Conservation (phyloP, 2,329 filamentous ascomycete species). For the Dactylellina drechsleri region DNA sequence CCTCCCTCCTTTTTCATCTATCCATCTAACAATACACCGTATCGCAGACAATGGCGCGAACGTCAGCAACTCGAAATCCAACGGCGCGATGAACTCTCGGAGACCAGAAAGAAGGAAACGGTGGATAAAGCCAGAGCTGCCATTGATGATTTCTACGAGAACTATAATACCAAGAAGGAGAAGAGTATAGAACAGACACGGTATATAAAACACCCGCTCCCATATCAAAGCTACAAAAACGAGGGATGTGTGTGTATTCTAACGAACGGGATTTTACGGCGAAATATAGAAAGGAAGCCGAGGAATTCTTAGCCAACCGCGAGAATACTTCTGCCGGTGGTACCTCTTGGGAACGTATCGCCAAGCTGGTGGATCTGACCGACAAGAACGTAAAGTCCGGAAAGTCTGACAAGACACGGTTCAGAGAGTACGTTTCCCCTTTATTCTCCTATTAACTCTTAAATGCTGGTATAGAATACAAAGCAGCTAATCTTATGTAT, state of each 20-base stretch:
- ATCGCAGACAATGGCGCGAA: constrained; percentile 81
- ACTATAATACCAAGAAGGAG: constrained; percentile 98
- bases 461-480: not conserved
- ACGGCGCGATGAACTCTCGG: constrained; percentile 85
- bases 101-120: constrained; percentile 82
- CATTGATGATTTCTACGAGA: constrained; percentile 99
- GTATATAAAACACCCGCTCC: constrained; percentile 25
- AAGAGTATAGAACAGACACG: constrained; percentile 86
- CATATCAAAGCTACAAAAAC: not conserved
- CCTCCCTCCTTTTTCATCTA: too few species aligned
- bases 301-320: constrained; percentile 86
- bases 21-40: not conserved
- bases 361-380: constrained; percentile 95
- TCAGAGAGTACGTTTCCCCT: constrained; percentile 73
- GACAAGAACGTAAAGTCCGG: constrained; percentile 87
- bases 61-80: constrained; percentile 83
- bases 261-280: not conserved
- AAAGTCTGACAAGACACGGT: constrained; percentile 93
- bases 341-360: constrained; percentile 98
- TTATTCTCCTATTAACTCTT: not conserved
- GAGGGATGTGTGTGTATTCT: not conserved
- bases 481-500: not conserved
- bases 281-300: constrained; percentile 76
- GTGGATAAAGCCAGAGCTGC: constrained; percentile 89
- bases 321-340: constrained; percentile 95